These are phyloP conservation scores for Rhizophagus sp. DNA, from an alignment of 192 early-diverging fungal genomes.

Conservation along the genomic window DNA sequence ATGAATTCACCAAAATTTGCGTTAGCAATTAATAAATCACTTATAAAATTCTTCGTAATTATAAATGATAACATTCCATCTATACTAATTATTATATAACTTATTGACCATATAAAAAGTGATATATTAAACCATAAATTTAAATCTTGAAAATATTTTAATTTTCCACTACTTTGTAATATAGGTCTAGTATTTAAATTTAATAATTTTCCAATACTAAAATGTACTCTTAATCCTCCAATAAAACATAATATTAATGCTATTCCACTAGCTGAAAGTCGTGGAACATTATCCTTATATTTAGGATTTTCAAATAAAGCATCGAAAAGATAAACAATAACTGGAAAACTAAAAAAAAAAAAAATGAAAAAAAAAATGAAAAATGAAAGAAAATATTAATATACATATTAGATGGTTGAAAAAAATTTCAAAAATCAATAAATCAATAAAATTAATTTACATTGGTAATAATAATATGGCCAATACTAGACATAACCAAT, in stretches of 20 bases:
- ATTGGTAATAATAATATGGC: background rate
- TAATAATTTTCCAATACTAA: background rate
- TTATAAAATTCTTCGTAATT: background rate
- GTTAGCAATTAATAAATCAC: background rate
- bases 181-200: background rate
- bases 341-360: background rate
- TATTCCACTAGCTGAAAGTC: background rate
- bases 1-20: conserved; percentile 8
- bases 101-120: background rate
- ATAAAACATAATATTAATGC: background rate
- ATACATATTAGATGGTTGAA: too few species aligned
- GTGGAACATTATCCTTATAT: background rate
- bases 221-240: background rate
- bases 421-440: background rate
- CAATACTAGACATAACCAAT: background rate
- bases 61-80: background rate
- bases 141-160: conserved; percentile 19
- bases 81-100: background rate
- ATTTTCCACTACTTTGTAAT: background rate
- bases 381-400: background rate
- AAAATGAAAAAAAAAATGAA: too few species aligned
- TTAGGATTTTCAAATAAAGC: background rate
- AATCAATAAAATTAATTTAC: background rate
- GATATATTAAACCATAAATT: background rate
- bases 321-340: background rate